Conservation (phyloP, 2,329 filamentous ascomycete species). For the Xylariaceae sp. region DNA sequence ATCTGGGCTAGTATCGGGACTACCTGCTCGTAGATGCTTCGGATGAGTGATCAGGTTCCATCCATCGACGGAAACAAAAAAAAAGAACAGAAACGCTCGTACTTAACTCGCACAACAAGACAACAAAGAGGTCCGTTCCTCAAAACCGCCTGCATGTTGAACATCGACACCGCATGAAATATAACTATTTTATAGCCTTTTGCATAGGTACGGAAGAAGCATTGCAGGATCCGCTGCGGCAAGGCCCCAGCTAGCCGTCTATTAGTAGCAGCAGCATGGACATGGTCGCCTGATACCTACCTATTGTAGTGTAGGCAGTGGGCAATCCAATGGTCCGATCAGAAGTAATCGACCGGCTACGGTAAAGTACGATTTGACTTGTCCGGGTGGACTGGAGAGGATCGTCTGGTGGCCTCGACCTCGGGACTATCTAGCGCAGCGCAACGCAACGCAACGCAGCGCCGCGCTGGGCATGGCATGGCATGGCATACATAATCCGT, state of each 20-base stretch:
- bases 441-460: not conserved
- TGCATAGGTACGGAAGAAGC: not conserved
- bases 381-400: not conserved
- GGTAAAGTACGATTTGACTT: constrained; percentile 3
- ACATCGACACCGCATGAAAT: not conserved
- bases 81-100: no score
- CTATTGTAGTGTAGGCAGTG: not conserved
- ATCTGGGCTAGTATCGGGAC: not conserved
- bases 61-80: not conserved
- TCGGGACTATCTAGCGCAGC: constrained; percentile 12
- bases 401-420: constrained; percentile 11
- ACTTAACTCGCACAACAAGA: no score
- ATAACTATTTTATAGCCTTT: not conserved
- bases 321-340: not conserved
- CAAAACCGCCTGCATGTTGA: not conserved
- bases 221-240: constrained; percentile 1
- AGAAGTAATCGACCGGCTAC: not conserved
- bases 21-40: not conserved
- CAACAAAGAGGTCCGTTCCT: not conserved
- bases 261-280: not conserved
- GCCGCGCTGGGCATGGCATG: no score
- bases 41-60: not conserved
- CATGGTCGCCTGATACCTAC: not conserved
- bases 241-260: not conserved
- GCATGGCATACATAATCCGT: no score